A percentile compares a stretch with the other conserved stretches of the same genome.
Conservation (phyloP, 129 eudicot genomes). For the Oenanthe sinensis region DNA sequence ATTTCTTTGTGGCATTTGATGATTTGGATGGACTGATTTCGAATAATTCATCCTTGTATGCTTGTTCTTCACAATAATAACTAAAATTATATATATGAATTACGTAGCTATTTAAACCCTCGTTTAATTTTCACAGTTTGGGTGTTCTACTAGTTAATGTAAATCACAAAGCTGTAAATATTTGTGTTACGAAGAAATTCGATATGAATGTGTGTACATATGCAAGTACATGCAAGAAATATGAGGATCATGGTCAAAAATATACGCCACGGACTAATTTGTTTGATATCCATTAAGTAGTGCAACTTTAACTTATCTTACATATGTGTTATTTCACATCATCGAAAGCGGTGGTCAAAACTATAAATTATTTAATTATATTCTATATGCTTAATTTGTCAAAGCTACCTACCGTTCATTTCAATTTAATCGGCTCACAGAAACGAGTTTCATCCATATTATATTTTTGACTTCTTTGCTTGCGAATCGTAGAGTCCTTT, state of each 20-base stretch:
- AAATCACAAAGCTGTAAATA: background rate
- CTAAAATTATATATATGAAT: background rate
- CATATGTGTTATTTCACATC: background rate
- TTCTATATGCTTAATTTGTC: background rate
- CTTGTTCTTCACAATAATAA: constrained; percentile 5
- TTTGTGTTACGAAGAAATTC: background rate
- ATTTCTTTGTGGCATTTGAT: constrained; percentile 67
- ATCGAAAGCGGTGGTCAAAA: constrained; percentile 44
- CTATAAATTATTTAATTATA: background rate
- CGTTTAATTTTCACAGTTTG: background rate
- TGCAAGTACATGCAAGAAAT: too few relatives aligned
- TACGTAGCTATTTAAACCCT: background rate
- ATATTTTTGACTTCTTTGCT: too few relatives aligned
- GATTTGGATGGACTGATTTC: constrained; percentile 40
- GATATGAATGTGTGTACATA: background rate
- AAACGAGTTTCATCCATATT: background rate
- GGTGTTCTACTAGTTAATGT: background rate
- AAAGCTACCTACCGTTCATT: background rate
- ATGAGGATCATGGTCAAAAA: too few relatives aligned
- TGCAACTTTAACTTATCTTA: too few relatives aligned
- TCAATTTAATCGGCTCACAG: background rate
- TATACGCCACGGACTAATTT: too few relatives aligned
- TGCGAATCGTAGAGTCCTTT: too few relatives aligned
- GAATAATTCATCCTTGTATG: constrained; percentile 19
- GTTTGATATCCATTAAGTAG: too few relatives aligned